phyloP scores from a whole-genome alignment of 495 filamentous ascomycete species.

The Venustampulla echinocandica region DNA sequence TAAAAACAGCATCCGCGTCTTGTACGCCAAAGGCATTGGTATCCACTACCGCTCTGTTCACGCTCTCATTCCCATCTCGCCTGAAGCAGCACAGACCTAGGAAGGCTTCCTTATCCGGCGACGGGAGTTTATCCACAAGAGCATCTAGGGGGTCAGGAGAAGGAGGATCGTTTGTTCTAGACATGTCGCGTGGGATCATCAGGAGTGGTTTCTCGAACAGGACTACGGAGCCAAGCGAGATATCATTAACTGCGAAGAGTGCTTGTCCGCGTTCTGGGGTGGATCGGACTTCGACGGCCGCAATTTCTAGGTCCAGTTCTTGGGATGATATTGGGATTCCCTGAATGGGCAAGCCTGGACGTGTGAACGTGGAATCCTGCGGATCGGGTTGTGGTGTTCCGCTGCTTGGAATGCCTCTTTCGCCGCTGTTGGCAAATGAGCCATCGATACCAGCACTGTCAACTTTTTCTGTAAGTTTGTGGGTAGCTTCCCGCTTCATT shows the following conservation, averaged over 20 bases:
- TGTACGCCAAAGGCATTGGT: constrained; percentile 14
- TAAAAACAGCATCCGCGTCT: constrained; percentile 12
- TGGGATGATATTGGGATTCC: too few relatives aligned
- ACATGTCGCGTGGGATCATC: neutral
- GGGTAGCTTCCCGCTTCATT: too few relatives aligned
- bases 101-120: neutral
- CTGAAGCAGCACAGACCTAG: constrained; percentile 5
- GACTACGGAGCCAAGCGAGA: neutral
- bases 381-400: too few relatives aligned
- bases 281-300: neutral
- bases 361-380: too few relatives aligned
- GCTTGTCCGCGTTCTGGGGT: neutral
- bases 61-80: constrained; percentile 2
- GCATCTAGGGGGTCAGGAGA: neutral
- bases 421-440: too few relatives aligned
- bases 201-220: neutral
- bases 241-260: neutral
- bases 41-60: constrained; percentile 10
- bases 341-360: too few relatives aligned
- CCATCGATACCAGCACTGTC: too few relatives aligned
- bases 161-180: neutral
- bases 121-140: neutral
- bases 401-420: too few relatives aligned
- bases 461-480: too few relatives aligned
- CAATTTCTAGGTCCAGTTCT: too few relatives aligned